Percentiles rank a stretch among this genome's conserved stretches.
phyloP scores from a whole-genome alignment of 495 filamentous ascomycete species.

The Aspergillus sparsus region DNA sequence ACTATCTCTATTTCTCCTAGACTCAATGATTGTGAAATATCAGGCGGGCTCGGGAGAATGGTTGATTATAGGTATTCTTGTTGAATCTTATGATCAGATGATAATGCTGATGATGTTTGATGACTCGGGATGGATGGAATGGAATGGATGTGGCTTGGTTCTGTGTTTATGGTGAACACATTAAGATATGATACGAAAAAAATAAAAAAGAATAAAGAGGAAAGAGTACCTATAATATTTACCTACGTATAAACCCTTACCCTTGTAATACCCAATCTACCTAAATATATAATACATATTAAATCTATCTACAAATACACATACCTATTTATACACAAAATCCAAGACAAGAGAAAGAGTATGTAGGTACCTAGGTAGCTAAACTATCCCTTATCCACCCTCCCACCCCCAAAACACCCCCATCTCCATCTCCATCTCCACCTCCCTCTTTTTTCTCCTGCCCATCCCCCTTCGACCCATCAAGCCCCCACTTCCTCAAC shows the following conservation, averaged over 20 bases:
- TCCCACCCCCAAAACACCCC: conserved; percentile 46
- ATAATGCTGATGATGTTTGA: too few species aligned
- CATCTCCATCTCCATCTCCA: conserved; percentile 55
- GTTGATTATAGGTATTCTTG: too few species aligned
- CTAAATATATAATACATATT: neutral
- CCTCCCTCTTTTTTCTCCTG: conserved; percentile 29
- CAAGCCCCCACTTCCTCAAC: conserved; percentile 77
- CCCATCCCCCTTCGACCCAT: conserved; percentile 53
- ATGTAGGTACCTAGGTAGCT: neutral
- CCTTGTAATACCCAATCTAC: neutral
- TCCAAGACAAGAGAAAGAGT: neutral
- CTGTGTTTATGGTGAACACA: too few species aligned
- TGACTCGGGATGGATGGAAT: too few species aligned
- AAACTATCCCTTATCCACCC: conserved; percentile 33
- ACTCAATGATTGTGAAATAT: too few species aligned
- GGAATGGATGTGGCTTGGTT: too few species aligned
- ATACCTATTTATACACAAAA: neutral
- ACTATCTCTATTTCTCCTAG: too few species aligned
- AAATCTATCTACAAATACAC: neutral
- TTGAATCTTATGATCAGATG: too few species aligned
- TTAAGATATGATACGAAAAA: too few species aligned
- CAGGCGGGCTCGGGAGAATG: too few species aligned
- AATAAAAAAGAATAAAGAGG: neutral
- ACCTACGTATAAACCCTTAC: neutral
- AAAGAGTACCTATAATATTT: neutral